A percentile compares a stretch with the other conserved stretches of the same genome.
These are phyloP conservation scores for Hypoxylon sp. DNA, from an alignment of 2,329 filamentous ascomycete genomes.

Conservation along the genomic window DNA sequence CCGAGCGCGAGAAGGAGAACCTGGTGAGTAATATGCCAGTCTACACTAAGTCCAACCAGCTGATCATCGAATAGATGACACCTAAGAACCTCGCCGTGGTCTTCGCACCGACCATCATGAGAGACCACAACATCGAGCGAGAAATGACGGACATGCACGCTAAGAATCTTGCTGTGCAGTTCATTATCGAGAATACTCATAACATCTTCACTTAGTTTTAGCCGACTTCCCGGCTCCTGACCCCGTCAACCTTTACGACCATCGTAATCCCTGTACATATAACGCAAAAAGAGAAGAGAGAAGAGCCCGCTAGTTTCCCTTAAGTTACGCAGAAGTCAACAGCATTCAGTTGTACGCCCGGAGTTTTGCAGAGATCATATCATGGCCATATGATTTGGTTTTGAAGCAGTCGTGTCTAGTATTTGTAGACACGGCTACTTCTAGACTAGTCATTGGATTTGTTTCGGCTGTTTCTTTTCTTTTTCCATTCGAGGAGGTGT, in stretches of 20 bases:
- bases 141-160: conserved; percentile 97
- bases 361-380: conserved; percentile 34
- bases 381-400: conserved; percentile 31
- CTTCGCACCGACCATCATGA: conserved; percentile 97
- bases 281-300: conserved; percentile 24
- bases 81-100: conserved; percentile 96
- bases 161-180: conserved; percentile 93
- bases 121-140: conserved; percentile 87
- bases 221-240: conserved; percentile 14
- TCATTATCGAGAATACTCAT: conserved; percentile 90
- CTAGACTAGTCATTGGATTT: conserved; percentile 45
- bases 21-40: conserved; percentile 68
- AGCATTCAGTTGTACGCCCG: conserved; percentile 30
- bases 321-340: conserved; percentile 24
- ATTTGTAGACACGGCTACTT: conserved; percentile 21
- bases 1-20: conserved; percentile 86
- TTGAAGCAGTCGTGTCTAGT: conserved; percentile 8
- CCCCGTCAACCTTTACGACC: conserved; percentile 16
- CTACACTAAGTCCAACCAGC: conserved; percentile 15
- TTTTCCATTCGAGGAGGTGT: conserved; percentile 47
- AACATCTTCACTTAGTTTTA: conserved; percentile 76
- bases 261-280: conserved; percentile 49
- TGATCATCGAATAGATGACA: conserved; percentile 78
- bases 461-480: conserved; percentile 27
- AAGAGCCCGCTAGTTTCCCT: conserved; percentile 7